Evolutionary conservation across 192 early-diverging fungal genomes (phyloP).

Genomic region (Linderina pennispora): DNA sequence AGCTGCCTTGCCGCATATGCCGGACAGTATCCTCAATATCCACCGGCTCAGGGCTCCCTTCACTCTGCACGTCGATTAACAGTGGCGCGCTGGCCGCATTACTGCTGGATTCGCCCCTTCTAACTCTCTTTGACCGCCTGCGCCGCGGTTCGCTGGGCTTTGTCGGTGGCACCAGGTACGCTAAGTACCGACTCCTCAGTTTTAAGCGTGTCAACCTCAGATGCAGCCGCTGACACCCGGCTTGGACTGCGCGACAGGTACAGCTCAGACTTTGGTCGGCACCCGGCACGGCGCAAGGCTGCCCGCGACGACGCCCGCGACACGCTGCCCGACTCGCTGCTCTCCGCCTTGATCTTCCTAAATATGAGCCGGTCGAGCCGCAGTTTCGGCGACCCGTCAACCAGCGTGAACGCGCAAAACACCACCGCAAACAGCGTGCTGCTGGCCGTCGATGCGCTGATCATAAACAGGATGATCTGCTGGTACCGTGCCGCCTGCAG

Average conservation of each 20-base stretch:
- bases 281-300: conserved; percentile 24
- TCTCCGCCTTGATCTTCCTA: not conserved
- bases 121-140: not conserved
- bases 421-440: conserved; percentile 49
- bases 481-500: conserved; percentile 77
- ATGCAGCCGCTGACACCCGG: conserved; percentile 1
- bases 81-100: not conserved
- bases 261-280: conserved; percentile 38
- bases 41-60: not conserved
- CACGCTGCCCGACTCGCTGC: not conserved
- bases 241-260: conserved; percentile 4
- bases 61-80: no score
- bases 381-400: conserved; percentile 23
- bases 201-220: not conserved
- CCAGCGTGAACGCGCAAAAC: conserved; percentile 32
- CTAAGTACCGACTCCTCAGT: not conserved
- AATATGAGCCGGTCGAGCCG: conserved; percentile 20
- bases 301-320: conserved; percentile 2
- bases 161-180: not conserved
- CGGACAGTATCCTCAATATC: conserved; percentile 41
- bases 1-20: no score
- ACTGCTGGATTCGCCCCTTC: not conserved
- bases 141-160: not conserved
- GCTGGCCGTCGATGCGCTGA: conserved; percentile 64
- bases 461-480: conserved; percentile 84